Percentiles rank a stretch among this genome's conserved stretches.
Conservation (phyloP, 768 basidiomycete genomes). For the Phaffia tasmanica region DNA sequence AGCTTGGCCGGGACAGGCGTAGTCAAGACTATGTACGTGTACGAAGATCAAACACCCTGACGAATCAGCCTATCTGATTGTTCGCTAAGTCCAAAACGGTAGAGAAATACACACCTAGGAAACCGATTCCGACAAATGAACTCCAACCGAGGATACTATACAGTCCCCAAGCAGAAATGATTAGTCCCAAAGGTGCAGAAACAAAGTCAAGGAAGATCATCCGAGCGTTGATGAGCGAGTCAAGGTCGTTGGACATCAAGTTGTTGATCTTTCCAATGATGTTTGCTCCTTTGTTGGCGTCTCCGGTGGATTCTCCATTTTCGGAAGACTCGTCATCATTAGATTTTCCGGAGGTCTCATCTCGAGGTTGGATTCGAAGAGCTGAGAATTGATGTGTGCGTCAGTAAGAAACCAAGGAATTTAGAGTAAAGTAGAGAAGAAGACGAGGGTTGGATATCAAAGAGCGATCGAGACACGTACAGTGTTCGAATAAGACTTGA, state of each 20-base stretch:
- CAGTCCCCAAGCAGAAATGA: slow-evolving; percentile 41
- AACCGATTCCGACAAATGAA: slow-evolving; percentile 50
- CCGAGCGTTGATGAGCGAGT: slow-evolving; percentile 40
- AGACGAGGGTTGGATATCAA: not conserved
- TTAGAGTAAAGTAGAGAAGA: not conserved
- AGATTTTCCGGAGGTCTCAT: slow-evolving; percentile 37
- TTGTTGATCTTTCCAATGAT: slow-evolving; percentile 68
- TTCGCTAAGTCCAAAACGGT: not conserved
- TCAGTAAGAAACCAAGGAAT: not conserved
- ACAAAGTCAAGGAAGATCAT: slow-evolving; percentile 37
- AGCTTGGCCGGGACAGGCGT: slow-evolving; percentile 49
- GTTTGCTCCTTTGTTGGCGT: slow-evolving; percentile 35
- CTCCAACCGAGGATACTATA: slow-evolving; percentile 49
- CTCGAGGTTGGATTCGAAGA: slow-evolving; percentile 54
- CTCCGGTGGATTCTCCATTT: slow-evolving; percentile 1
- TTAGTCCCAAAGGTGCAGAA: slow-evolving; percentile 42
- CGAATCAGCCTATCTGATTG: not conserved
- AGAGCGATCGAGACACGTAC: not conserved
- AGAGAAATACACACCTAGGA: slow-evolving; percentile 35
- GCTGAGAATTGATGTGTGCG: slow-evolving; percentile 37
- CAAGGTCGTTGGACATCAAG: slow-evolving; percentile 56
- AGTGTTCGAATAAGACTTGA: slow-evolving; percentile 67
- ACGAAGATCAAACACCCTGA: not conserved
- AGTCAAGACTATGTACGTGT: slow-evolving; percentile 37
- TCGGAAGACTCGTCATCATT: not conserved